Base-by-base conservation (phyloP, 2,329 filamentous ascomycete genomes). In the Hypoxylon sp. region DNA sequence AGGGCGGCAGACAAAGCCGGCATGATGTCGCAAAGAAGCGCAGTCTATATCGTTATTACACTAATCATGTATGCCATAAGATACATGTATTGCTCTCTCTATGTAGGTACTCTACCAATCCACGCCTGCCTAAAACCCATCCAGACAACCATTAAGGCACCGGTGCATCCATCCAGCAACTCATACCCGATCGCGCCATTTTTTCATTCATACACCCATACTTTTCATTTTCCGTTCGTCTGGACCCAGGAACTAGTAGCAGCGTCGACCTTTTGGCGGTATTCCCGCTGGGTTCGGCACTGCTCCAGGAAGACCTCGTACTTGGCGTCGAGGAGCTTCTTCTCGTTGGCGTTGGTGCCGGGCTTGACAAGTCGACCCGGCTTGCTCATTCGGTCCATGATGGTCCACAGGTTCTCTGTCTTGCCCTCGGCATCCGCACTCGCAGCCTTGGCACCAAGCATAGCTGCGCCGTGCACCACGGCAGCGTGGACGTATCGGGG, bases 341-440 rank as follows among this genome's bases (percentile, higher is more conserved):
- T 94, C 84, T 97, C 91, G 10, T 87, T 87, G 65, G 83, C 81
- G 77, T 97, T 88, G 58, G 85, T 88, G 21, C 89, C 89, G 0
- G 95, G 94, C 79, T 90, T 86, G 1, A 98, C 91, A 53, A 94
- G 88, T 75, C 91, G 93, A 32, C 95, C 96, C 7, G 93, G 92
- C 85, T 98, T 97, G 83, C 93, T 97, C 91, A 98, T 96, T 62
- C 94, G 89, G 80, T 97, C 93, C 96, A 99, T 99, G 78, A 99
- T 98, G 73, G 90, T 88, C 96, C 96, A 99, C 68, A 99, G 84
- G 44, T 92, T 88, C 83, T 98, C 94, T 0, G 92, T 94, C 75
- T 91, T 90, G 48, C 93, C 93, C 8, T 92, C 86, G 42, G 86
- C 86, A 75, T 92, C 90, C 32, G 92, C 91, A 74, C 92, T 96